Base-by-base conservation (phyloP, 805 yeast genomes). In the Wickerhamiella kurtzmanii region DNA sequence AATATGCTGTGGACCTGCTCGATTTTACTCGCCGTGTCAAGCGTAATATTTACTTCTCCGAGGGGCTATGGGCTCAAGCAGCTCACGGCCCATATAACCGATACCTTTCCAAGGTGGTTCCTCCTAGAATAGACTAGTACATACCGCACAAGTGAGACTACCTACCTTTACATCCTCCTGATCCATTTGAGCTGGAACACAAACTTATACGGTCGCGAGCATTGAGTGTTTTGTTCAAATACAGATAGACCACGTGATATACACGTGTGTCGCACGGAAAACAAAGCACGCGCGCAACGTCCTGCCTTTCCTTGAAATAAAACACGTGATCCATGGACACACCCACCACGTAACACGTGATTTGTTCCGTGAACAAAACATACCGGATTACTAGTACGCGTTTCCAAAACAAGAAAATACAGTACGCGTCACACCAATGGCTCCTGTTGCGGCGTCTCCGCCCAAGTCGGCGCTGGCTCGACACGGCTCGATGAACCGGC, bases 391-490 rank as follows among this genome's bases (percentile, higher is more conserved):
- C n/a, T n/a, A n/a, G n/a, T n/a, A 25, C 32, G 32, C 32, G 32
- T 25, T 25, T 11, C 32, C 32, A 25, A 25, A 25, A 25, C 32
- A 25, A 25, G 9, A 25, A 25, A 11, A 6, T 25, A 6, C 32
- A 25, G 32, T 6, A 25, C 32, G 32, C 32, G 32, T 25, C 32
- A 6, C 32, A 25, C 32, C n/a, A n/a, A n/a, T n/a, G n/a, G n/a
- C n/a, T n/a, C n/a, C n/a, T n/a, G n/a, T 11, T 11, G 32, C 22
- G 25, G 18, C n/a, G 41, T 28, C 41, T 13, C 41, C 39, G 15
- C 21, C 44, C 16, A 56, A 53, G 35, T 56, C 59, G 13, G 60
- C 59, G 15, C 47, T 57, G 46, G 54, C 56, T 2, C 51, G 60
- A 3, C 53, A 53, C 25, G 53, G 52, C 41, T 55, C 59, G 1